Conservation (phyloP, 805 yeast genomes). For the Metschnikowia hibisci region DNA sequence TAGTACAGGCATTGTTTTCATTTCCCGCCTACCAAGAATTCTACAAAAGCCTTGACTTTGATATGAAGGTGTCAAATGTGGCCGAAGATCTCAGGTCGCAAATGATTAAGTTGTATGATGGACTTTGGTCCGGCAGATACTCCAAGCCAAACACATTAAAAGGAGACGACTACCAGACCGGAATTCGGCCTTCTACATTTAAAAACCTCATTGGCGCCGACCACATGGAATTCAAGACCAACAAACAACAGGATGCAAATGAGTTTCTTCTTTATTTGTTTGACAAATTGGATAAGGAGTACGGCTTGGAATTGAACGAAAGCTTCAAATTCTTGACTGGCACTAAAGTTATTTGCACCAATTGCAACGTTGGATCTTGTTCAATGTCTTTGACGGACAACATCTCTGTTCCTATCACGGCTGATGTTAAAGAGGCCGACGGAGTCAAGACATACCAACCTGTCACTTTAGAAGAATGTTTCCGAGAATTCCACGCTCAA, state of each 20-base stretch:
- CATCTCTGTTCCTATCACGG: constrained; percentile 56
- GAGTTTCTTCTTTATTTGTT: constrained; percentile 75
- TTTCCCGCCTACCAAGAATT: constrained; percentile 34
- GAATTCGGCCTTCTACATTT: constrained; percentile 73
- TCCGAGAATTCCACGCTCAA: constrained; percentile 40
- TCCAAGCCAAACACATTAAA: constrained; percentile 49
- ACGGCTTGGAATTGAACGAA: constrained; percentile 46
- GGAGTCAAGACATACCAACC: constrained; percentile 46
- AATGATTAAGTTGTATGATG: constrained; percentile 74
- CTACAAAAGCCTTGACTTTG: constrained; percentile 34
- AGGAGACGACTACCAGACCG: constrained; percentile 59
- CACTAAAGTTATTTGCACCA: constrained; percentile 54
- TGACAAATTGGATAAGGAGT: constrained; percentile 54
- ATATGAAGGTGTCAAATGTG: constrained; percentile 42
- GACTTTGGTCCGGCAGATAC: constrained; percentile 69
- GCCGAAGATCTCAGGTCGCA: constrained; percentile 69
- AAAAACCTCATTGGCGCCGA: constrained; percentile 72
- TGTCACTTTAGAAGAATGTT: constrained; percentile 47
- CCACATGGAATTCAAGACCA: constrained; percentile 79
- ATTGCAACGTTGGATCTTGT: constrained; percentile 60
- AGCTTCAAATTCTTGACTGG: constrained; percentile 62
- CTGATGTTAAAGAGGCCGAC: constrained; percentile 37
- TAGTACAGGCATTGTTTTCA: constrained; percentile 64
- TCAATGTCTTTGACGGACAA: constrained; percentile 55
- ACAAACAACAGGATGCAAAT: constrained; percentile 92